Evolutionary conservation across 306 rosid species (phyloP).

Genomic region (Medicago truncatula): DNA sequence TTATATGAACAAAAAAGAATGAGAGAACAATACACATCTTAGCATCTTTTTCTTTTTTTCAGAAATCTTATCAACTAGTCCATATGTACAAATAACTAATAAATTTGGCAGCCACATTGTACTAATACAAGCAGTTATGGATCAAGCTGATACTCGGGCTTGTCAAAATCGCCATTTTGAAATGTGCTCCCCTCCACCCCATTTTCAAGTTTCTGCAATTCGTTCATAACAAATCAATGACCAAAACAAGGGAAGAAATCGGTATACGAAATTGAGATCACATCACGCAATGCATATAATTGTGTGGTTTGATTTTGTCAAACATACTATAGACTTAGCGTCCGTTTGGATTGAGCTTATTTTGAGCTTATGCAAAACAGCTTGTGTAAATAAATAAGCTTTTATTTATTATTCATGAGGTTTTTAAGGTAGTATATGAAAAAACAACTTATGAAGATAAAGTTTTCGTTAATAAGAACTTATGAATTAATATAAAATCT

Average conservation of each 20-base stretch:
- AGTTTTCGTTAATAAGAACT: too few species aligned
- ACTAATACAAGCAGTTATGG: conserved; percentile 49
- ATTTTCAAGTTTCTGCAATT: conserved; percentile 57
- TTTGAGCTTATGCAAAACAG: too few species aligned
- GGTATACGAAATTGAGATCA: neutral
- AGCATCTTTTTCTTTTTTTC: neutral
- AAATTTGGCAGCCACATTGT: conserved; percentile 35
- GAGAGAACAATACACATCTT: conserved; percentile 56
- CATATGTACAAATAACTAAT: conserved; percentile 60
- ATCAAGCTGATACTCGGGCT: conserved; percentile 65
- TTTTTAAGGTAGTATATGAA: too few species aligned
- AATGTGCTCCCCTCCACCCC: conserved; percentile 44
- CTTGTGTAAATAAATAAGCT: too few species aligned
- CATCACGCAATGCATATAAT: neutral
- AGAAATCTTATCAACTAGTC: conserved; percentile 44
- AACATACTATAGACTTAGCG: neutral
- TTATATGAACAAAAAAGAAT: conserved; percentile 90
- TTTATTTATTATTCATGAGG: too few species aligned
- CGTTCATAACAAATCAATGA: conserved; percentile 29
- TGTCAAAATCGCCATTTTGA: conserved; percentile 61
- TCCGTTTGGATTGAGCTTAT: too few species aligned
- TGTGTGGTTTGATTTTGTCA: conserved; percentile 35
- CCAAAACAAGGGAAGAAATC: conserved; percentile 26
- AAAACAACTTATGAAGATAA: too few species aligned
- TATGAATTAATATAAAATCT: too few species aligned